Base-by-base conservation (phyloP, 192 early-diverging fungal genomes). In the Backusella macrospora region DNA sequence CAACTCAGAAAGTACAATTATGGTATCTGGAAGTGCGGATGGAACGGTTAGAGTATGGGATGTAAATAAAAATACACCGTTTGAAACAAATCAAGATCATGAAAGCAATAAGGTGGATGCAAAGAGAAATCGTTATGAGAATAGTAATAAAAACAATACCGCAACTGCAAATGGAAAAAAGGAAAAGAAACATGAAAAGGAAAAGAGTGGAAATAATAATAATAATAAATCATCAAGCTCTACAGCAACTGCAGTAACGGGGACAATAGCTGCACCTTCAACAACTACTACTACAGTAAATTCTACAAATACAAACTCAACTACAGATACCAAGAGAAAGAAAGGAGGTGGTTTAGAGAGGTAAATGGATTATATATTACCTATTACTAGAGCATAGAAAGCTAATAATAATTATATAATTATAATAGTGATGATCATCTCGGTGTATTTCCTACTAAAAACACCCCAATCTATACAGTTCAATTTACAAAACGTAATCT, bases 1-100 rank as follows among this genome's bases (percentile, higher is more conserved):
- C 74, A 95, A 90, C 71, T 80, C 86, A 38, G 95, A 96, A 70
- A 90, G 92, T 38, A 91, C 80, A 26, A 76, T 97, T 18, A 78
- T 99, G 23, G 89, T 95, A 18, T 96, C 94, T 7, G 95, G 93
- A 34, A 87, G 92, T 42, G 90, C 92, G 0, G 98, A 99, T 77
- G 86, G 90, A 63, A 95, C 96, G 16, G 96, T 98, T 13, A 84
- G 95, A 26, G 81, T 94, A 0, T 98, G 96, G 96, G 91, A 96
- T 82, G 88, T 93, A 62, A 91, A 93, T 71, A 87, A 85, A 23
- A 84, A 84, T 13, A 72, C 71, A 26, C 74, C 37, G 43, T 68
- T 18, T 43, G 67, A 59, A 23, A 26, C 26, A 16, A 47, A 38
- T 55, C 18, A 62, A 15, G 62, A 26, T 37, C 26, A 59, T 9